Evolutionary conservation across 116 monocot genomes (phyloP).

Genomic region (Dioscorea cayenensis): DNA sequence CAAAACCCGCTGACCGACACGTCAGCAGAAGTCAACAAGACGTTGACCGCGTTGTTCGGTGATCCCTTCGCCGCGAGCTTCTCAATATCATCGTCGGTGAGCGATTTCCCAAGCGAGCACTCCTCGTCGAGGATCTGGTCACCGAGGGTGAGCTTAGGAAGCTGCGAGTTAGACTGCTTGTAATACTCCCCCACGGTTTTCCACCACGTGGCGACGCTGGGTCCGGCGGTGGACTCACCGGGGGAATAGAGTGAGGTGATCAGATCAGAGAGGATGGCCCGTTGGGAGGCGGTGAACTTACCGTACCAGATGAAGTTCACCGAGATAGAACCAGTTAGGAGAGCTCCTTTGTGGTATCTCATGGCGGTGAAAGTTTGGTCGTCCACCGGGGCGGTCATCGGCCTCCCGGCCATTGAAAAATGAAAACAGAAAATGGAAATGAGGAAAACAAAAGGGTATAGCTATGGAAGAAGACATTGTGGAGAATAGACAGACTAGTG

Average conservation of each 20-base stretch:
- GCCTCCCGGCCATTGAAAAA: slow-evolving; percentile 20
- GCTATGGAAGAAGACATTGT: neutral
- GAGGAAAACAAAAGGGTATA: too few relatives aligned
- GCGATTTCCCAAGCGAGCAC: slow-evolving; percentile 51
- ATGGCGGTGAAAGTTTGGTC: slow-evolving; percentile 21
- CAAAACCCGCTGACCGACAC: slow-evolving; percentile 35
- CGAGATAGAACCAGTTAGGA: slow-evolving; percentile 65
- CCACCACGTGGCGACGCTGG: slow-evolving; percentile 62
- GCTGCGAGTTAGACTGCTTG: slow-evolving; percentile 24
- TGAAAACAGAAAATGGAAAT: slow-evolving; percentile 5
- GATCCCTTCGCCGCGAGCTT: slow-evolving; percentile 34
- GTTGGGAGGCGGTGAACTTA: slow-evolving; percentile 63
- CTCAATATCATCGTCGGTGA: slow-evolving; percentile 27
- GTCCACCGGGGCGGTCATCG: slow-evolving; percentile 31
- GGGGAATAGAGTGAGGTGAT: slow-evolving; percentile 34
- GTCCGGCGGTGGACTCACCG: neutral
- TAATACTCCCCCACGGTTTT: slow-evolving; percentile 51
- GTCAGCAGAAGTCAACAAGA: slow-evolving; percentile 26
- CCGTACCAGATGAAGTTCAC: slow-evolving; percentile 89
- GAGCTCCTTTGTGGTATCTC: slow-evolving; percentile 63
- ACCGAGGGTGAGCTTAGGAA: slow-evolving; percentile 39
- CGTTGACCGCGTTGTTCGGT: slow-evolving; percentile 11
- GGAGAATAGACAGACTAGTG: neutral
- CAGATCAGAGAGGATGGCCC: slow-evolving; percentile 64
- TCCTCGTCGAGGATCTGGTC: slow-evolving; percentile 40